Evolutionary conservation across 345 rosid species (phyloP).

Genomic region (Alliaria petiolata): DNA sequence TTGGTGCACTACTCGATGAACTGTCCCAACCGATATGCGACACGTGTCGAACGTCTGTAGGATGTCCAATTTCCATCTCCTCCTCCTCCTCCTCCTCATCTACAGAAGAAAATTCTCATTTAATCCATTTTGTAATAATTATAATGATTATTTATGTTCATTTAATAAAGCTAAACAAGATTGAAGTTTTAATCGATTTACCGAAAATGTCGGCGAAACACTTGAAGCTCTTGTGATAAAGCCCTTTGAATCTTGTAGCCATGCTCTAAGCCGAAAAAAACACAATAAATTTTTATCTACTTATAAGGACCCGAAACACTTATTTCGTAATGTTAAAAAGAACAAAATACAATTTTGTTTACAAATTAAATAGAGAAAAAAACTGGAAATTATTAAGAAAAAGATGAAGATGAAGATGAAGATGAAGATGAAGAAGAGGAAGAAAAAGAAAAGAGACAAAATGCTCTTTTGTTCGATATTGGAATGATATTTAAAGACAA

Average conservation of each 20-base stretch:
- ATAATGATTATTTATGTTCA: neutral
- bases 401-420: constrained; percentile 3
- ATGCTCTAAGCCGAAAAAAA: constrained; percentile 32
- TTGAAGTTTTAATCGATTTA: constrained; percentile 6
- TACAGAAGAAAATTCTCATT: constrained; percentile 26
- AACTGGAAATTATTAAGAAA: neutral
- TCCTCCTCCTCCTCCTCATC: constrained; percentile 49
- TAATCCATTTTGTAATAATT: constrained; percentile 8
- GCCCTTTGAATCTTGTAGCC: constrained; percentile 79
- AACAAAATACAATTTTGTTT: neutral
- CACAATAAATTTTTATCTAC: neutral
- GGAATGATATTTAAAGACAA: constrained; percentile 25
- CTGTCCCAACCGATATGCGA: constrained; percentile 97
- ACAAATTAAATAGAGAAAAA: neutral
- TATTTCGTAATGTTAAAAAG: neutral
- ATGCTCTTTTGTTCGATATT: constrained; percentile 17
- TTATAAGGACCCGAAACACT: neutral
- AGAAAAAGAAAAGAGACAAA: constrained; percentile 21
- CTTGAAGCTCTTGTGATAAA: constrained; percentile 75
- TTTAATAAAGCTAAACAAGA: too few relatives aligned
- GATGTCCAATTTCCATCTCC: constrained; percentile 90
- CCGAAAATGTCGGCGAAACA: constrained; percentile 77
- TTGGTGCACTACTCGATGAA: constrained; percentile 64
- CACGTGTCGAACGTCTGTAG: constrained; percentile 92
- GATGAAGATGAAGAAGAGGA: neutral